These are phyloP conservation scores for Avena insularis DNA, from an alignment of 176 grass and related monocot species.

Conservation along the genomic window DNA sequence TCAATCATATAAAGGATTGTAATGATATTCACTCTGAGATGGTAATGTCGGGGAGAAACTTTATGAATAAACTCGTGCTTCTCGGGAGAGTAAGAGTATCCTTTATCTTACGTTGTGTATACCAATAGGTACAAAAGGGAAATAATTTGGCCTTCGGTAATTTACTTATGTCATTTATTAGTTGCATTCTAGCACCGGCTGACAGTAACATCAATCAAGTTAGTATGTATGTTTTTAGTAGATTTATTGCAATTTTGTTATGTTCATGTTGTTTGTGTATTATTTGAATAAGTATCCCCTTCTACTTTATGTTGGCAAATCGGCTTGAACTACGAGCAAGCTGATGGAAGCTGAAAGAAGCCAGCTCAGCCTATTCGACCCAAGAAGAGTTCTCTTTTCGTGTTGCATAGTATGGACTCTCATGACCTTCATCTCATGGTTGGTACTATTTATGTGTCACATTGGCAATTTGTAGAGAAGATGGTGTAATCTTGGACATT, in stretches of 20 bases:
- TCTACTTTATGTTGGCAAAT: background rate
- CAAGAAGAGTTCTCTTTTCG: conserved; percentile 77
- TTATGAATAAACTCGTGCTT: background rate
- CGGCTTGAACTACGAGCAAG: background rate
- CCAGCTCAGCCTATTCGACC: conserved; percentile 58
- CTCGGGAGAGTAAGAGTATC: background rate
- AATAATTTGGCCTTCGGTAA: background rate
- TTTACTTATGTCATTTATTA: background rate
- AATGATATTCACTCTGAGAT: background rate
- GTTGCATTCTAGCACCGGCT: background rate
- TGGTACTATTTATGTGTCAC: conserved; percentile 86
- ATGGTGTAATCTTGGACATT: conserved; percentile 93
- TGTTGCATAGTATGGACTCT: conserved; percentile 94
- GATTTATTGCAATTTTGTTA: background rate
- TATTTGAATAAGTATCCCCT: background rate
- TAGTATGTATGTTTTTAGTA: background rate
- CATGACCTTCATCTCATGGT: conserved; percentile 87
- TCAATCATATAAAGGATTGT: background rate
- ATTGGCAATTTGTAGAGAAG: conserved; percentile 93
- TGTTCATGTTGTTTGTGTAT: background rate
- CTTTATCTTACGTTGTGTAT: background rate
- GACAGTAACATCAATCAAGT: background rate
- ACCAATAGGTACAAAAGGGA: background rate
- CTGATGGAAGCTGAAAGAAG: conserved; percentile 54
- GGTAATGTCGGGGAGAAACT: background rate